Evolutionary conservation across 106 monocot genomes (phyloP).

Genomic region (Iris macrosiphon): DNA sequence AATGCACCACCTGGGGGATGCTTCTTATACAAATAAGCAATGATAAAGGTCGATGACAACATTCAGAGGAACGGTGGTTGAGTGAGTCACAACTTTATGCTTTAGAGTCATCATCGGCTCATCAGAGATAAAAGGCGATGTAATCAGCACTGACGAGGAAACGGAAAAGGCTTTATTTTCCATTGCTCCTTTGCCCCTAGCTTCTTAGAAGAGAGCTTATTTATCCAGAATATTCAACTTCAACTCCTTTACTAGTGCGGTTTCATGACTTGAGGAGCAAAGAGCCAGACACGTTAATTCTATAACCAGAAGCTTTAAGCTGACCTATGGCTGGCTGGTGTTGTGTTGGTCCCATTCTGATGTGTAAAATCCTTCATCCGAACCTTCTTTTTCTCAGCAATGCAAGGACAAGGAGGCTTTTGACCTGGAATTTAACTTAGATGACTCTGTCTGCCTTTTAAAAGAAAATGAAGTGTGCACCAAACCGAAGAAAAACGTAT

Average conservation of each 20-base stretch:
- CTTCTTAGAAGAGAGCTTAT: no score
- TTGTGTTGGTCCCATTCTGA: not conserved
- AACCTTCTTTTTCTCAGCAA: not conserved
- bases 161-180: not conserved
- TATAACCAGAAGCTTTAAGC: not conserved
- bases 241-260: not conserved
- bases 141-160: not conserved
- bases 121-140: slow-evolving; percentile 3
- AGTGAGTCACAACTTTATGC: slow-evolving; percentile 13
- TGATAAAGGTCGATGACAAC: not conserved
- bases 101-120: slow-evolving; percentile 24
- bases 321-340: not conserved
- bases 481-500: no score
- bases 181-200: no score
- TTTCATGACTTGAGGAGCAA: slow-evolving; percentile 2
- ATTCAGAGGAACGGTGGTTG: slow-evolving; percentile 8
- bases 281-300: no score
- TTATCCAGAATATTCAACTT: not conserved
- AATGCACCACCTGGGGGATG: not conserved
- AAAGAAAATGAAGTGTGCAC: no score
- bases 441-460: no score
- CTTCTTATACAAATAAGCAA: slow-evolving; percentile 15
- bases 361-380: not conserved
- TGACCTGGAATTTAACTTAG: no score
- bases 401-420: no score